Percentiles rank a stretch among this genome's conserved stretches.
Conservation (phyloP, 1,284 basidiomycete genomes). For the Sporisorium scitamineum region DNA sequence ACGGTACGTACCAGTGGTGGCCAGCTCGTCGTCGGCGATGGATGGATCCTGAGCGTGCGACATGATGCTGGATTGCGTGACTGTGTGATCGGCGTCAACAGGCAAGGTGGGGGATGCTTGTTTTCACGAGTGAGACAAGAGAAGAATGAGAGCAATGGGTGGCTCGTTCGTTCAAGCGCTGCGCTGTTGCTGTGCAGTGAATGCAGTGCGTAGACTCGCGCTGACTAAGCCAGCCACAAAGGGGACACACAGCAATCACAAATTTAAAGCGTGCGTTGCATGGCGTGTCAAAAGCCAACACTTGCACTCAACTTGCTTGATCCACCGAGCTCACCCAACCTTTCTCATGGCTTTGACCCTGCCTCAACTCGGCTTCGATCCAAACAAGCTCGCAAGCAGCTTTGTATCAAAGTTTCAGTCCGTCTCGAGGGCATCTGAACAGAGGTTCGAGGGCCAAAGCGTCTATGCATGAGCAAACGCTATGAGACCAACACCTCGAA, state of each 20-base stretch:
- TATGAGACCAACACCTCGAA: slow-evolving; percentile 6
- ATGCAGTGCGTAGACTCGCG: background rate
- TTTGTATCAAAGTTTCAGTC: no score
- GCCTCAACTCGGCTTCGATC: no score
- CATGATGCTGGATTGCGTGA: slow-evolving; percentile 28
- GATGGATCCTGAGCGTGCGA: slow-evolving; percentile 53
- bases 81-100: slow-evolving; percentile 10
- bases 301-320: no score
- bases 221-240: background rate
- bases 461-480: background rate
- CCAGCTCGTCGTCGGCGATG: slow-evolving; percentile 53
- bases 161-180: background rate
- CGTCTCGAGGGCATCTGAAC: background rate
- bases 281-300: no score
- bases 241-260: background rate
- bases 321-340: no score
- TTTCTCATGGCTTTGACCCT: background rate
- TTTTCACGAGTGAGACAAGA: slow-evolving; percentile 9
- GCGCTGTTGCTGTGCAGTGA: no score
- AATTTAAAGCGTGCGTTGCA: no score
- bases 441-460: no score
- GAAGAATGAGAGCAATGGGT: slow-evolving; percentile 5
- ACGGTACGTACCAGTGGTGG: slow-evolving; percentile 41
- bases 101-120: background rate
- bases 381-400: no score